phyloP scores from a whole-genome alignment of 305 asterid genomes.

The Fraxinus platypoda region DNA sequence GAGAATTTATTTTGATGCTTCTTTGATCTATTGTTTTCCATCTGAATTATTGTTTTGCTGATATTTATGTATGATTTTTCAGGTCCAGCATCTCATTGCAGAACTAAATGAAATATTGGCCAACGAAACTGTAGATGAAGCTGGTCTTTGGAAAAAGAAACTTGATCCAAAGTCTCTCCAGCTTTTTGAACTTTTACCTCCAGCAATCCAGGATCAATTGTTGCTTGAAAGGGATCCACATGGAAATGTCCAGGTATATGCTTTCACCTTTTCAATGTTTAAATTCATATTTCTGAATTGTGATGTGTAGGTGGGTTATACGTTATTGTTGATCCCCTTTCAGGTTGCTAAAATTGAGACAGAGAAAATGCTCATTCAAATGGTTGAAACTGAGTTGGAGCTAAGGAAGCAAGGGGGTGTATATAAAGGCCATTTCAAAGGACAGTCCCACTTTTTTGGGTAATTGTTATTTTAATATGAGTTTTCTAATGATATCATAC shows the following conservation, averaged over 20 bases:
- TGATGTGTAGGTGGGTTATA: neutral
- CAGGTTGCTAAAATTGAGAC: conserved; percentile 98
- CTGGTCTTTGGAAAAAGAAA: conserved; percentile 83
- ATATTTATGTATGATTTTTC: conserved; percentile 30
- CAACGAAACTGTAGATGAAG: conserved; percentile 88
- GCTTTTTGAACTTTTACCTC: conserved; percentile 84
- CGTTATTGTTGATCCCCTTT: conserved; percentile 6
- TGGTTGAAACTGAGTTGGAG: conserved; percentile 96
- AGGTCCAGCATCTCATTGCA: conserved; percentile 92
- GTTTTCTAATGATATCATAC: neutral
- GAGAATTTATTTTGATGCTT: conserved; percentile 10
- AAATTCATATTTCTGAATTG: neutral
- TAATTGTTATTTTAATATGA: conserved; percentile 21
- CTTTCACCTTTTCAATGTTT: neutral
- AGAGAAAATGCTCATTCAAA: conserved; percentile 97
- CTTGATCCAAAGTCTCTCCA: conserved; percentile 63
- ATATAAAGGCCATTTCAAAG: conserved; percentile 72
- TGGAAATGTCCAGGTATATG: conserved; percentile 88
- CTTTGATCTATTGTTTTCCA: conserved; percentile 3
- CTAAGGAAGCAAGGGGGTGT: conserved; percentile 60
- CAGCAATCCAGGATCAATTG: conserved; percentile 88
- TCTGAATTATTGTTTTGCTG: conserved; percentile 8
- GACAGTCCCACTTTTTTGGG: conserved; percentile 98
- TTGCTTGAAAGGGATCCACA: conserved; percentile 99
- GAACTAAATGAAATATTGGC: conserved; percentile 97